Base-by-base conservation (phyloP, 2,329 filamentous ascomycete species). In the Neopestalotiopsis sp. region DNA sequence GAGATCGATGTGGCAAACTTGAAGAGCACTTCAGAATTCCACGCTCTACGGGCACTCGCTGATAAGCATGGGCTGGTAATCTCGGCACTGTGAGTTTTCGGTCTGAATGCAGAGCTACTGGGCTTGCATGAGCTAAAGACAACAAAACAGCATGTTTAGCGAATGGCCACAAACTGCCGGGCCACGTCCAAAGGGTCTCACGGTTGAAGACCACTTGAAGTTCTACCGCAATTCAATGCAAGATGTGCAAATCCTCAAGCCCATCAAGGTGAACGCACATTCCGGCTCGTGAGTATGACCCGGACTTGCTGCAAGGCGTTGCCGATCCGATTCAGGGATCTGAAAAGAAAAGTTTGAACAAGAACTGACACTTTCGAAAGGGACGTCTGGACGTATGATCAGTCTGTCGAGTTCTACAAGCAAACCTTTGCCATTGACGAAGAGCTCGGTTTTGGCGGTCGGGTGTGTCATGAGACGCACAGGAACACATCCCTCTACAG, bases 371-470 rank as follows among this genome's bases (percentile, higher is more conserved):
- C 1, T 4, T 10, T 0, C 1, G 10, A 17, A 7, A 80, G 79
- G 14, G 79, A 80, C 42, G 68, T 73, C 28, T 80, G 76, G 75
- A 73, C 73, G 4, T 62, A 74, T 2, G 78, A 80, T 17, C 74
- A 80, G 17, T 77, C 78, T 1, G 75, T 80, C 4, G 71, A 76
- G 40, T 80, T 80, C 58, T 81, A 77, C 69, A 56, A 74, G n/a
- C 71, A 71, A 3, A 77, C 78, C 1, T 71, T 80, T 2, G 62
- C 73, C 13, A 70, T 80, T 9, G 77, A 80, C 17, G 72, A 73
- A 3, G 77, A 79, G 63, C 65, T 78, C 4, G 78, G 77, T 0
- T 70, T 80, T 0, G 40, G 71, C 1, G 79, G 77, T 3, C 72
- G 69, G 6, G 75, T 79, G 2, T 74, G 70, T 65, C 78, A 81